These are phyloP conservation scores for Tagetes patula DNA, from an alignment of 129 eudicot species.

Conservation along the genomic window DNA sequence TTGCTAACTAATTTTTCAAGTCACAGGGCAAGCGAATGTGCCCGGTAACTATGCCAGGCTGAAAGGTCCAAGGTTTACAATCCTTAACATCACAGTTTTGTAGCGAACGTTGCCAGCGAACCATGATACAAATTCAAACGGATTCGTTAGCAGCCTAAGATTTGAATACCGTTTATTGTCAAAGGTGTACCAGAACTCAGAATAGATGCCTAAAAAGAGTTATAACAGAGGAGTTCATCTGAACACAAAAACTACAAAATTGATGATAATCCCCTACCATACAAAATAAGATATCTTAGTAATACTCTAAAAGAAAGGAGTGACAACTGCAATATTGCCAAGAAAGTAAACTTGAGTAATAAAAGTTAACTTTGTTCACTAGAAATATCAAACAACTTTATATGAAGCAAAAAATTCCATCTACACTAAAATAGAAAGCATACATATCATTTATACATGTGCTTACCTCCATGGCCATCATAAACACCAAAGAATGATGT, in stretches of 20 bases:
- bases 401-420: slow-evolving; percentile 9
- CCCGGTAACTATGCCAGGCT: background rate
- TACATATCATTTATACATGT: slow-evolving; percentile 14
- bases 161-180: background rate
- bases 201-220: background rate
- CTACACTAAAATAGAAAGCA: slow-evolving; percentile 19
- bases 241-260: background rate
- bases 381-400: slow-evolving; percentile 3
- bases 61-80: background rate
- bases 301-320: background rate
- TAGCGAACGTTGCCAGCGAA: background rate
- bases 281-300: background rate
- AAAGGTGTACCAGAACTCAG: background rate
- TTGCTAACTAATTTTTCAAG: background rate
- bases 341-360: slow-evolving; percentile 10
- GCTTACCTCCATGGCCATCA: slow-evolving; percentile 97
- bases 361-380: slow-evolving; percentile 10
- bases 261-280: background rate
- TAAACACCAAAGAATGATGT: slow-evolving; percentile 91
- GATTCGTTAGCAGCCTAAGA: background rate
- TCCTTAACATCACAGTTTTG: background rate
- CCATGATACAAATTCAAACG: background rate
- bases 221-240: background rate
- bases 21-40: background rate
- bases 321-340: background rate